phyloP scores from a whole-genome alignment of 768 basidiomycete genomes.

The Erythrobasidium yunnanense region DNA sequence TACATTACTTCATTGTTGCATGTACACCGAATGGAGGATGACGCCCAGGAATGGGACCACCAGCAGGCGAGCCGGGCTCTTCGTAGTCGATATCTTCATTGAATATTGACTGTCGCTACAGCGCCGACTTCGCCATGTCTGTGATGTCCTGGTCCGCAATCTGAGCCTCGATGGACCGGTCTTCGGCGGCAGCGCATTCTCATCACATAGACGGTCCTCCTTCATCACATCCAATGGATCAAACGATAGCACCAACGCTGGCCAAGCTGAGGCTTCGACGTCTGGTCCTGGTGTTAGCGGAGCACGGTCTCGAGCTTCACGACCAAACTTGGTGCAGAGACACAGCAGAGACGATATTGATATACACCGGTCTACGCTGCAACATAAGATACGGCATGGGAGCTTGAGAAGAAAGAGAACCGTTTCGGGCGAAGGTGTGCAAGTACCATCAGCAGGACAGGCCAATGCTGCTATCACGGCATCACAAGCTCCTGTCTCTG shows the following conservation, averaged over 20 bases:
- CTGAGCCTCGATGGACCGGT: background rate
- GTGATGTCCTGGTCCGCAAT: conserved; percentile 9
- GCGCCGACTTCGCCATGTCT: conserved; percentile 17
- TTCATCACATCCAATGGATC: too few species aligned
- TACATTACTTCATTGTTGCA: too few species aligned
- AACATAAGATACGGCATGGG: background rate
- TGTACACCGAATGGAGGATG: too few species aligned
- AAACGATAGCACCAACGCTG: too few species aligned
- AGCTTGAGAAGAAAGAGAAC: background rate
- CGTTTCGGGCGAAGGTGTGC: background rate
- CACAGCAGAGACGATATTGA: conserved; percentile 27
- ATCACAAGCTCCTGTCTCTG: too few species aligned
- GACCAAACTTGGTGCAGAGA: background rate
- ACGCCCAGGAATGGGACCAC: too few species aligned
- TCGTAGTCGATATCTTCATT: too few species aligned
- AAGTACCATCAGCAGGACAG: background rate
- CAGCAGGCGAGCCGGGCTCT: too few species aligned
- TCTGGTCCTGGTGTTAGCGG: too few species aligned
- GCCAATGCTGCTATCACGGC: background rate
- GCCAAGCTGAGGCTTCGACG: too few species aligned
- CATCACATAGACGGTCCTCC: too few species aligned
- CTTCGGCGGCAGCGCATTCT: background rate
- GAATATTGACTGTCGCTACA: background rate
- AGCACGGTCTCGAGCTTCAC: background rate
- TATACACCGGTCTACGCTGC: background rate